Base-by-base conservation (phyloP, 2,329 filamentous ascomycete genomes). In the Dothidotthia symphoricarpi region DNA sequence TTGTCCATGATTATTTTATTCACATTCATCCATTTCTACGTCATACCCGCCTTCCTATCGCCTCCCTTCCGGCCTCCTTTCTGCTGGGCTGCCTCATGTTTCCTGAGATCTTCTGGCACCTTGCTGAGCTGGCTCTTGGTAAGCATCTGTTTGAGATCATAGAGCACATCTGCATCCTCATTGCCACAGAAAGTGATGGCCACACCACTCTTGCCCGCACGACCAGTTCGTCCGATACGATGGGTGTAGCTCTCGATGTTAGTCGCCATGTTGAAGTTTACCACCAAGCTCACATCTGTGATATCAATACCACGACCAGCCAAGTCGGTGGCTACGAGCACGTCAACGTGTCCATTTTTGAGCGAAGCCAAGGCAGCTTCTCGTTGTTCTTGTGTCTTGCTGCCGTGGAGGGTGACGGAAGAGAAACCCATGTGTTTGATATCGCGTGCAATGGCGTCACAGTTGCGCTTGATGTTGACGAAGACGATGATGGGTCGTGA, bases 401-500 rank as follows among this genome's bases (percentile, higher is more conserved):
- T 88, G 47, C 93, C 91, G 71, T 98, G 93, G 22, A 98, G 73
- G 0, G 91, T 96, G 57, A 95, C 90, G 6, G 85, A 81, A 14
- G 82, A 86, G 76, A 89, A 93, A 55, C 93, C 93, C 82, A 93
- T 93, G 35, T 86, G 80, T 63, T 95, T 93, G 74, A 98, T 93
- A 62, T 97, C 91, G 45, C 88, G 81, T 3, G 91, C 91, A 31
- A 98, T 85, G 42, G 88, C 87, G 66, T 98, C 93, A 73, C 91
- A 97, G 73, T 97, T 97, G 56, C 90, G 86, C 72, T 97, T 97
- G 81, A 97, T 96, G 69, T 98, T 98, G 79, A 98, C 93, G 66
- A 98, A 98, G 49, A 98, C 90, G 57, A 98, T 98, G 67, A 98
- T 95, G 12, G 93, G 93, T 7, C 91, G 81, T 6, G 79, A 75